Base-by-base conservation (phyloP, 768 basidiomycete species). In the Leccinum uliginosum region DNA sequence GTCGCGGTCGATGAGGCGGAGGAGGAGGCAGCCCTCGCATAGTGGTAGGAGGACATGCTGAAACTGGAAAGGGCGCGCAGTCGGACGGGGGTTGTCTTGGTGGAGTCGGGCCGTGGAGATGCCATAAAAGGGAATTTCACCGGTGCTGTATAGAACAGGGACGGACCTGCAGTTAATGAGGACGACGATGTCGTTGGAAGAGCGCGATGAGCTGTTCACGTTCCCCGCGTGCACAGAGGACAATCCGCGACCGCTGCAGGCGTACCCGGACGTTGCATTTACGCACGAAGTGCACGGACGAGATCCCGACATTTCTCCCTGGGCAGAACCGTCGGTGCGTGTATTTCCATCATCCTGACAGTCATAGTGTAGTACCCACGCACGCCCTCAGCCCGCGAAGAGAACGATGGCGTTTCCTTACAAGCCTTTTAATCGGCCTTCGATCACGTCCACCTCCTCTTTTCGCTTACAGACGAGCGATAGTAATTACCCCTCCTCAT, bases 1-100 rank as follows among this genome's bases (percentile, higher is more conserved):
- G 81, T 55, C 0, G 76, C 70, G 51, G 62, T 65, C 3, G 74
- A 72, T 7, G 79, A 59, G 24, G 81, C 71, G 10, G 79, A 59
- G 5, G 79, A 62, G 4, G 80, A 74, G 9, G 79, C 73, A 1
- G 62, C 51, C 59, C 59, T 57, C 29, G 60, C 55, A 1, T 21
- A 45, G 3, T 10, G 11, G 35, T 64, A 51, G 4, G 56, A 10
- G 23, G 60, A 30, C 14, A 30, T 53, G 32, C 51, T 40, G 56
- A 27, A 27, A 30, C 15, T 8, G 23, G 24, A 26, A 29, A 6
- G 27, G 27, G 53, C 51, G 53, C 50, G 64, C 54, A 53, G 67
- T 51, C 29, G 45, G 45, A 26, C 44, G 43, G 43, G 43, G 43
- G 12, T 38, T 38, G 60, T 60, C 63, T 64, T 56, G 53, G 56